Base-by-base conservation (phyloP, 2,329 filamentous ascomycete species). In the Stemphylium lycopersici region DNA sequence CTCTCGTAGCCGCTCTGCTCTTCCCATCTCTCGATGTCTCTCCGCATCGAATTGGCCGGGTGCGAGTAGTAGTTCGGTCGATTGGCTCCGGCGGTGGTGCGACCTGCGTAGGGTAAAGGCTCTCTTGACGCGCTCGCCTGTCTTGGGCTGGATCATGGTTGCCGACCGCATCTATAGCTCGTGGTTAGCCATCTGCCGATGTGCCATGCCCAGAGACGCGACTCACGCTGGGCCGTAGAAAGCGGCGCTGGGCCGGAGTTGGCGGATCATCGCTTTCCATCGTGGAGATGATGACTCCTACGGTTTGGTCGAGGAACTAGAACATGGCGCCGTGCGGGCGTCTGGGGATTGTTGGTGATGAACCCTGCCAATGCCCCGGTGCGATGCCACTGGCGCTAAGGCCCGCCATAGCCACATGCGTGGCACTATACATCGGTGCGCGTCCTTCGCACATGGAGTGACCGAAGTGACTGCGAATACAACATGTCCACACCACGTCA, bases 141-240 rank as follows among this genome's bases (percentile, higher is more conserved):
- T 97, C 55, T 84, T 82, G 6, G 93, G 92, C 49, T 96, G 84
- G 65, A 98, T 89, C 74, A 96, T 92, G 39, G 91, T 95, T 62
- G 90, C 90, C 72, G 93, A 90, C 63, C 89, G 88, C 57, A 96
- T 82, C 83, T 92, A 65, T 50, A 33, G 37, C 6, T 5, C 52
- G 6, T 48, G 50, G 67, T 74, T 26, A 71, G 66, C 55, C 52
- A 40, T 52, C 32, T 18, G 37, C 33, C 33, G 15, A 24, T 5
- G 34, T 29, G 13, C 12, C 31, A 10, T 11, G 33, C 32, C 45
- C 31, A 15, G 37, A 34, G 55, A 54, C 51, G 43, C 47, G 43
- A 33, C 72, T 63, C 72, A 76, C 74, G 49, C 60, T 74, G 46
- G 71, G 71, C 54, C 74, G 68, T 58, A 70, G 42, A 52, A 66